Percentiles rank a stretch among this genome's conserved stretches.
Conservation (phyloP, 192 early-diverging fungal genomes). For the Backusella tarrabulga region DNA sequence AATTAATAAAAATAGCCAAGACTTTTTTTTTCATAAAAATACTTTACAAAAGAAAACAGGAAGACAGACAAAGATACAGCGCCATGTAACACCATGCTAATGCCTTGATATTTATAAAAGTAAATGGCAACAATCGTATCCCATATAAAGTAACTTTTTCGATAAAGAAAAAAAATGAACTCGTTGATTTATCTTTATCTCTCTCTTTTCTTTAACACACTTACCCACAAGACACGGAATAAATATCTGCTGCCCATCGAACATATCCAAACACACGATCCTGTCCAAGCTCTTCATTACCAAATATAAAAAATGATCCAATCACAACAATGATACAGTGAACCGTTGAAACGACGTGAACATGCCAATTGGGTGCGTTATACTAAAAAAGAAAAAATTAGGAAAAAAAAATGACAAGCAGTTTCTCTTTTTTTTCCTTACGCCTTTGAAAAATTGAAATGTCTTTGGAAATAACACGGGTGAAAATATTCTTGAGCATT, state of each 20-base stretch:
- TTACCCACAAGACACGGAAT: conserved; percentile 85
- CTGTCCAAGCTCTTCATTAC: conserved; percentile 55
- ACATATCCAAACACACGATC: conserved; percentile 77
- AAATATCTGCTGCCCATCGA: conserved; percentile 66
- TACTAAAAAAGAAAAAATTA: conserved; percentile 13
- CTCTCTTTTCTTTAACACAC: conserved; percentile 17
- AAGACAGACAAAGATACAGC: conserved; percentile 74
- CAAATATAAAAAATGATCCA: conserved; percentile 66
- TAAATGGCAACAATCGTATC: conserved; percentile 69
- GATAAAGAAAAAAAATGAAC: neutral
- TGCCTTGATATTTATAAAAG: conserved; percentile 66
- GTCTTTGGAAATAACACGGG: conserved; percentile 65
- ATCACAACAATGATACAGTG: conserved; percentile 69
- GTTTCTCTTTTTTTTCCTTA: conserved; percentile 10
- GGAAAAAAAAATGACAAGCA: neutral
- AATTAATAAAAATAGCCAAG: neutral
- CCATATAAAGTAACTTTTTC: conserved; percentile 87
- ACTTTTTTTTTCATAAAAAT: neutral
- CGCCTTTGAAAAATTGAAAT: conserved; percentile 56
- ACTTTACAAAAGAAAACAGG: conserved; percentile 69
- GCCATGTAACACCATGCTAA: conserved; percentile 85
- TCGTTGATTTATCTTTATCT: neutral
- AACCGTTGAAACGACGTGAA: conserved; percentile 81
- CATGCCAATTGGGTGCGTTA: conserved; percentile 57
- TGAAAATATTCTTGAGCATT: conserved; percentile 60